Evolutionary conservation across 1,284 basidiomycete species (phyloP).

Genomic region (Hemileia vastatrix): DNA sequence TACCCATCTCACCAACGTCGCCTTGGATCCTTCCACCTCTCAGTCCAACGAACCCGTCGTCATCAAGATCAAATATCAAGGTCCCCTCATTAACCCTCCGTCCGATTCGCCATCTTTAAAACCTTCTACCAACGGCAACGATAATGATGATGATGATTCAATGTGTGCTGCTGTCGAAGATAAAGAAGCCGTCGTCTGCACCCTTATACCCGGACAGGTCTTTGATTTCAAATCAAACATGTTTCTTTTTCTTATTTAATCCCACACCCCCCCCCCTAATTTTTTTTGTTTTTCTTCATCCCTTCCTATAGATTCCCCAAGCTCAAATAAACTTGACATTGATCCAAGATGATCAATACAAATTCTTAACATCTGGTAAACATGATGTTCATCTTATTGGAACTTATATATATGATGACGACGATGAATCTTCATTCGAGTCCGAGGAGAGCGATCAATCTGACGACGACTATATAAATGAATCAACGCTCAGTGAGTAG

Average conservation of each 20-base stretch:
- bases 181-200: conserved; percentile 18
- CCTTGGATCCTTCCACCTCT: neutral
- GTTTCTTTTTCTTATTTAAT: neutral
- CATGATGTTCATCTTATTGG: conserved; percentile 21
- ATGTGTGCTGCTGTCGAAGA: conserved; percentile 7
- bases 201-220: conserved; percentile 9
- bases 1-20: conserved; percentile 21
- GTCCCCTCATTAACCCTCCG: conserved; percentile 11
- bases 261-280: neutral
- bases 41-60: conserved; percentile 3
- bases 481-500: conserved; percentile 16
- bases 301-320: conserved; percentile 13
- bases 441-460: conserved; percentile 8
- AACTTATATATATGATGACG: conserved; percentile 4
- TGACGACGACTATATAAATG: neutral
- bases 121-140: neutral
- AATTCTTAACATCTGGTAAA: conserved; percentile 17
- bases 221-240: neutral
- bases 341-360: conserved; percentile 20
- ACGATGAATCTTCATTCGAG: conserved; percentile 3
- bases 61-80: conserved; percentile 22
- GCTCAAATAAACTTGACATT: conserved; percentile 18
- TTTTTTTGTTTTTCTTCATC: neutral
- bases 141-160: conserved; percentile 10
- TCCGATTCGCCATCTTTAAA: conserved; percentile 3